Base-by-base conservation (phyloP, 192 early-diverging fungal species). In the Oehlia diaphana region DNA sequence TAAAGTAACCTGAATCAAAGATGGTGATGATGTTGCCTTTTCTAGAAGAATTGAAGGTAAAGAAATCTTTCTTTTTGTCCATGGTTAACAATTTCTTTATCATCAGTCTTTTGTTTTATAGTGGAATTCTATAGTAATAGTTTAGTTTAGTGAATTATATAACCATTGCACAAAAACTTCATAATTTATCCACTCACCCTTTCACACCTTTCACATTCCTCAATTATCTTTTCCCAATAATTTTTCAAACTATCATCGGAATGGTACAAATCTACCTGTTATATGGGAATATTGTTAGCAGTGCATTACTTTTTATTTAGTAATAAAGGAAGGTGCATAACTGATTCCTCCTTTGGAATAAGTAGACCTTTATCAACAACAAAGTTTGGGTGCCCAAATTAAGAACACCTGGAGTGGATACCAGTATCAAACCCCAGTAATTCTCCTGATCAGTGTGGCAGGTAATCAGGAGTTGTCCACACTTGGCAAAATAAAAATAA, bases 111-210 rank as follows among this genome's bases (percentile, higher is more conserved):
- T 65, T 1, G 5, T 65, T 31, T n/a, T 65, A 16, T 65, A 2
- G 63, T 19, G 19, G 63, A 0, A 65, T 65, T 65, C 63, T 65
- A 65, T 19, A 65, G 19, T 65, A 65, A 65, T 26, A 21, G 19
- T 5, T 65, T 65, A 31, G 63, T 65, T 26, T n/a, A 65, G 19
- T 19, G 9, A 65, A 65, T 21, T 19, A 65, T 65, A 65, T 3
- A 65, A 65, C 63, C 63, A 65, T 16, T 65, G 26, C 63, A 23
- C 63, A 65, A n/a, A 23, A 65, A 19, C 26, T 65, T 65, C 63
- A 65, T 65, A 65, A 65, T 65, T 9, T 65, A 65, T 65, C 19
- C 31, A 65, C 63, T 65, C 63, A 65, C 63, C n/a, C 2, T 65
- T 65, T 16, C 63, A 65, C 63, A 12, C 19, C 19, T 19, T 9